Conservation (phyloP, 2,329 filamentous ascomycete species). For the Conoideocrella luteorostrata region DNA sequence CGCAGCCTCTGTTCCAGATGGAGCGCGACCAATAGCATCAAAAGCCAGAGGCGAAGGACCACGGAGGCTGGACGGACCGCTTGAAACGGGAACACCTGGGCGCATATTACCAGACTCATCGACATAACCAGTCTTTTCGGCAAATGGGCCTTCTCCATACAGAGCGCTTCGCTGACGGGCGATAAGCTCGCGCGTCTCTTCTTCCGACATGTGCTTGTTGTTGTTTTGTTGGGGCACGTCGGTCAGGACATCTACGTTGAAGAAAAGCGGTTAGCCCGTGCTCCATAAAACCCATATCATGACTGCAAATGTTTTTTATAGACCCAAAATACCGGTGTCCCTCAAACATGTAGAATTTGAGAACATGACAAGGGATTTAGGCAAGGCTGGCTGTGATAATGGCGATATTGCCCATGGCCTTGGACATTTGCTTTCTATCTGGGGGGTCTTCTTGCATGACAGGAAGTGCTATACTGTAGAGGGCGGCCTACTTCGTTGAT, state of each 20-base stretch:
- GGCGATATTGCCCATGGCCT: constrained; percentile 13
- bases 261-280: constrained; percentile 30
- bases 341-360: constrained; percentile 8
- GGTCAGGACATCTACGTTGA: constrained; percentile 44
- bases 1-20: constrained; percentile 29
- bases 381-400: constrained; percentile 8
- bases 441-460: constrained; percentile 25
- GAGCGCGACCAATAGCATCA: constrained; percentile 47
- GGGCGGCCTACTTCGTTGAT: constrained; percentile 95
- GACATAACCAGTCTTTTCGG: constrained; percentile 58
- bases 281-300: constrained; percentile 20
- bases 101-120: constrained; percentile 62
- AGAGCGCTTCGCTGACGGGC: constrained; percentile 91
- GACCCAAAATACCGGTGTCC: constrained; percentile 2
- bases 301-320: constrained; percentile 3
- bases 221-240: constrained; percentile 33
- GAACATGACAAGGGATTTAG: constrained; percentile 9
- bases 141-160: constrained; percentile 72
- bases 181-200: constrained; percentile 92
- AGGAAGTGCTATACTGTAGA: constrained; percentile 61
- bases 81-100: constrained; percentile 59
- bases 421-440: constrained; percentile 33
- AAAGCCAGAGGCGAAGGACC: constrained; percentile 76
- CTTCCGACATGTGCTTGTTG: constrained; percentile 86
- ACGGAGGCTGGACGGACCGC: constrained; percentile 58